Evolutionary conservation across 192 early-diverging fungal genomes (phyloP), one percentile per base, ranked within the genome.

Genomic region (Coemansia asiatica): DNA sequence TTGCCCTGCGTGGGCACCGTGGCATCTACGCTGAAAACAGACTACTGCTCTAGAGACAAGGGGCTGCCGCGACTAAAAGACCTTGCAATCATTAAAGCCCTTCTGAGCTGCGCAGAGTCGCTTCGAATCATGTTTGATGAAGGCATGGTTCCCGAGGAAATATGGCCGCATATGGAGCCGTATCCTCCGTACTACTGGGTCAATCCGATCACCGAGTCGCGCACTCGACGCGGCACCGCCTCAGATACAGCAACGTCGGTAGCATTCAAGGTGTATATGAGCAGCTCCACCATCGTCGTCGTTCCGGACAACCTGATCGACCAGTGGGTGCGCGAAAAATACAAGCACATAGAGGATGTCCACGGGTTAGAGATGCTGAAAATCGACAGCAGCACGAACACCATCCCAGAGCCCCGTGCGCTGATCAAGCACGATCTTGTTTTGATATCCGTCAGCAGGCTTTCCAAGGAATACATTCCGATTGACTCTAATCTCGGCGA

Each of bases 271-370:
- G 81, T 90, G 7, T 89, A 84, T 59, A 67, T 87, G 49, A 88
- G 87, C 21, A 82, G 67, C 44, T 64, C 87, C 19, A 92, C 92
- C 0, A 79, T 94, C 6, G 85, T 92, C 10, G 85, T 92, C 47
- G 89, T 91, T n/a, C 90, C 90, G 3, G 90, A 91, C 67, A 89
- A 87, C 47, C 65, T 94, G 9, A 64, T 89, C 5, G 87, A 85
- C 13, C 92, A 94, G 63, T 94, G 92, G 92, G 70, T 72, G 15
- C 81, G 74, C n/a, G 90, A 94, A 74, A 83, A 92, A 25, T 90
- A 90, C 76, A 91, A 90, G 71, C 83, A 85, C 59, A 59, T 69
- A 9, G 60, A 69, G 50, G 71, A 75, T 18, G 44, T 50, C 16
- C 31, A 61, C 23, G 78, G 75, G 0, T 44, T 77, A n/a, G 76